phyloP scores from a whole-genome alignment of 345 rosid species.

The Eucalyptus tenuipes region DNA sequence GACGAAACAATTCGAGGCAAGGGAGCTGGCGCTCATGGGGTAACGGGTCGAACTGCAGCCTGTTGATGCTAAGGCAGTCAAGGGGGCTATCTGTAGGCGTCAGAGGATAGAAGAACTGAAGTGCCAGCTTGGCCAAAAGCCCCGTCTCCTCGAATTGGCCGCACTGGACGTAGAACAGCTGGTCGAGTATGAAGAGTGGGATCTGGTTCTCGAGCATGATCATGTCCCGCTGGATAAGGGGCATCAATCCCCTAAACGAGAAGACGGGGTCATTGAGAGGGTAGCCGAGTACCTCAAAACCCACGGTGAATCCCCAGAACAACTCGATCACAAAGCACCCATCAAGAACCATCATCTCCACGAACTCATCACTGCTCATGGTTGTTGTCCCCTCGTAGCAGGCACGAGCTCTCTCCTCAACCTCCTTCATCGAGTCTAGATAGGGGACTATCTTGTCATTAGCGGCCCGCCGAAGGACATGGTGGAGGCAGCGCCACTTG shows the following conservation, averaged over 20 bases:
- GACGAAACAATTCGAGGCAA: constrained; percentile 62
- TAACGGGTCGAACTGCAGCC: constrained; percentile 49
- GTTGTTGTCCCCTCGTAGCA: constrained; percentile 47
- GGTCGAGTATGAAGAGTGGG: too few species aligned
- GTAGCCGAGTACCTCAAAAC: constrained; percentile 54
- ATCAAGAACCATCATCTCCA: constrained; percentile 77
- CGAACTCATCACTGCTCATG: constrained; percentile 54
- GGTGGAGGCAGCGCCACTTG: constrained; percentile 64
- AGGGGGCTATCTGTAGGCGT: background rate
- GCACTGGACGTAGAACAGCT: too few species aligned
- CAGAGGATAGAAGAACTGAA: constrained; percentile 28
- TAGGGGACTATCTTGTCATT: constrained; percentile 29
- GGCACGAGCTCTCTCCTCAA: constrained; percentile 24
- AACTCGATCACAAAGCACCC: constrained; percentile 74
- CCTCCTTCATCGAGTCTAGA: constrained; percentile 46
- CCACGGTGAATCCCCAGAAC: constrained; percentile 37
- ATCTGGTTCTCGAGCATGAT: constrained; percentile 65
- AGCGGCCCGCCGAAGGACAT: constrained; percentile 33
- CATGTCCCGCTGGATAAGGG: constrained; percentile 80
- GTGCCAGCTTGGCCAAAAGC: constrained; percentile 48
- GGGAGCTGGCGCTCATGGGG: constrained; percentile 39
- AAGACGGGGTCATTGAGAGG: constrained; percentile 67
- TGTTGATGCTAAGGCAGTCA: background rate
- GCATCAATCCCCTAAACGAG: constrained; percentile 75
- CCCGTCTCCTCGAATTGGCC: too few species aligned